These are phyloP conservation scores for Pyrrhoderma noxium DNA, from an alignment of 1,284 basidiomycete genomes.

Conservation along the genomic window DNA sequence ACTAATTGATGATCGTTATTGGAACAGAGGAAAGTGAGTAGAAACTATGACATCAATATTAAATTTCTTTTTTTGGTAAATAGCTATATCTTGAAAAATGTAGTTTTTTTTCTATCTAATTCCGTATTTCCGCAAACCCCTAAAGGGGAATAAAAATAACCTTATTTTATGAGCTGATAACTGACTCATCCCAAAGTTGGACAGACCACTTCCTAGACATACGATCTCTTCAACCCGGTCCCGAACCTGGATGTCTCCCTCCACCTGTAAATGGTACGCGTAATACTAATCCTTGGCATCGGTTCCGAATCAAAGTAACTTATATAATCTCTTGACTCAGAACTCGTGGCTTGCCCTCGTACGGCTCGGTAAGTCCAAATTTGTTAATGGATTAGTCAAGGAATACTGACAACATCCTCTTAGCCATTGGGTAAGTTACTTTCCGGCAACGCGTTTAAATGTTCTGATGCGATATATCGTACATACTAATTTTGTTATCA, in stretches of 20 bases:
- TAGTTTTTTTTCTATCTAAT: too few relatives aligned
- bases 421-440: slow-evolving; percentile 54
- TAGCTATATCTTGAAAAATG: too few relatives aligned
- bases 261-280: slow-evolving; percentile 33
- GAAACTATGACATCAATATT: too few relatives aligned
- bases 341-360: slow-evolving; percentile 67
- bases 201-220: slow-evolving; percentile 56
- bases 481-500: neutral
- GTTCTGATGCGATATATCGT: neutral
- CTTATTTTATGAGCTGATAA: neutral
- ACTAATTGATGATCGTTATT: slow-evolving; percentile 49
- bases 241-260: slow-evolving; percentile 52
- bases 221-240: slow-evolving; percentile 49
- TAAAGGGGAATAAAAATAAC: neutral
- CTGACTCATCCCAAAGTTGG: slow-evolving; percentile 42
- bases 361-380: slow-evolving; percentile 40
- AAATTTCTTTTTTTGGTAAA: too few relatives aligned
- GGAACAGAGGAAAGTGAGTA: slow-evolving; percentile 61
- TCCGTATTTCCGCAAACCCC: slow-evolving; percentile 2
- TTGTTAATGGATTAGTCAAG: neutral
- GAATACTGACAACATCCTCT: slow-evolving; percentile 17
- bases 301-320: slow-evolving; percentile 3
- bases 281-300: neutral
- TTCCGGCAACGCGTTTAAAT: slow-evolving; percentile 12
- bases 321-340: slow-evolving; percentile 27